A percentile compares a stretch with the other conserved stretches of the same genome.
Conservation (phyloP, 148 eudicot species). For the Cornus suecica region DNA sequence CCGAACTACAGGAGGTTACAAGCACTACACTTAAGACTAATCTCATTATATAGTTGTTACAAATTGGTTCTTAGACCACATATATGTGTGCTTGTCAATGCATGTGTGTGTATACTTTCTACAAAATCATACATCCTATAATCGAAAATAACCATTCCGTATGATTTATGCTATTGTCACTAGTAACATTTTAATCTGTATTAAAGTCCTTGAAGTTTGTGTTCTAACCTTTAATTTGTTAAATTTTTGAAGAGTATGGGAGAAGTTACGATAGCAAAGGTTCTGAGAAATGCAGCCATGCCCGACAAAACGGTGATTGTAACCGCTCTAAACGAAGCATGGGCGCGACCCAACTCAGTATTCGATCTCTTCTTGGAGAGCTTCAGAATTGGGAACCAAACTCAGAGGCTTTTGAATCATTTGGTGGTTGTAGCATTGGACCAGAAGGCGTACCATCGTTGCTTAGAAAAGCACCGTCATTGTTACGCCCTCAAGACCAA, state of each 20-base stretch:
- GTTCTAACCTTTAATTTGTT: not conserved
- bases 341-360: slow-evolving; percentile 33
- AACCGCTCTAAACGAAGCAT: slow-evolving; percentile 36
- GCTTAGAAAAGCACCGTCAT: slow-evolving; percentile 24
- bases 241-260: not conserved
- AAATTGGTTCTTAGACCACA: too few relatives aligned
- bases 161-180: too few relatives aligned
- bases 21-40: too few relatives aligned
- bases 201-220: too few relatives aligned
- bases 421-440: slow-evolving; percentile 31
- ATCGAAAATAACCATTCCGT: too few relatives aligned
- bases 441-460: slow-evolving; percentile 34
- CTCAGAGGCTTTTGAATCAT: slow-evolving; percentile 22
- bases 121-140: too few relatives aligned
- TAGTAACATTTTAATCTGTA: too few relatives aligned
- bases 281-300: slow-evolving; percentile 26
- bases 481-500: slow-evolving; percentile 26
- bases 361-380: slow-evolving; percentile 43
- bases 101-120: too few relatives aligned
- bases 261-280: not conserved
- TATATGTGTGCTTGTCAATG: too few relatives aligned
- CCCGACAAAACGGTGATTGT: slow-evolving; percentile 32
- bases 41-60: too few relatives aligned
- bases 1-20: too few relatives aligned
- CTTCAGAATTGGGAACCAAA: slow-evolving; percentile 30